Evolutionary conservation across 352 stramenopile species (phyloP).

Genomic region (Phytophthora cactorum): DNA sequence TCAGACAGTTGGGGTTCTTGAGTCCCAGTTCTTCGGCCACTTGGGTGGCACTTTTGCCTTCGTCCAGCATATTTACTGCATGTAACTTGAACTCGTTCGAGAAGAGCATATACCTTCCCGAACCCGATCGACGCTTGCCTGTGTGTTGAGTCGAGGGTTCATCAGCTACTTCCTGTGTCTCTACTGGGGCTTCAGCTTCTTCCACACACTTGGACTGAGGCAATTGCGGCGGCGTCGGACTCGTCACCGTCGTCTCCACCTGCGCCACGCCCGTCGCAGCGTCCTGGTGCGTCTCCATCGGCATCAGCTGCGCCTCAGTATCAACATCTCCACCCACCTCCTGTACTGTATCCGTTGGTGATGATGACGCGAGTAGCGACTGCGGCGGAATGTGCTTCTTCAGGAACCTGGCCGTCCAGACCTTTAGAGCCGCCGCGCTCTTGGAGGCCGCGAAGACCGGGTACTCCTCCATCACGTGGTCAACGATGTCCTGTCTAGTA

Average conservation of each 20-base stretch:
- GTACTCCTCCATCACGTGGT: conserved; percentile 58
- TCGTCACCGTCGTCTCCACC: conserved; percentile 1
- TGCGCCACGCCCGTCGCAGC: neutral
- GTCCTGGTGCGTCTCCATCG: conserved; percentile 10
- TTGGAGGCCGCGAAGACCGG: conserved; percentile 65
- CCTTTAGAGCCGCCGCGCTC: conserved; percentile 58
- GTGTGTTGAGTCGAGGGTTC: conserved; percentile 28
- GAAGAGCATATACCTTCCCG: conserved; percentile 70
- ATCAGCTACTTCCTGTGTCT: neutral
- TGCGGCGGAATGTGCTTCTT: conserved; percentile 59
- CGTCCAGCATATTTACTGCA: conserved; percentile 67
- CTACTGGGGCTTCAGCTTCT: neutral
- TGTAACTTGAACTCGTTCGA: conserved; percentile 87
- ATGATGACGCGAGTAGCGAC: conserved; percentile 1
- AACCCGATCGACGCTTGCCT: conserved; percentile 51
- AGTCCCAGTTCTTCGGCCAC: conserved; percentile 70
- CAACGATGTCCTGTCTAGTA: conserved; percentile 69
- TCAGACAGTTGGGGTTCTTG: conserved; percentile 73
- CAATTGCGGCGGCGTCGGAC: conserved; percentile 12
- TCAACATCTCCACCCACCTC: neutral
- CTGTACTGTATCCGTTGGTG: neutral
- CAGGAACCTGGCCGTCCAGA: conserved; percentile 70
- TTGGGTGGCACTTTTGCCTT: conserved; percentile 66
- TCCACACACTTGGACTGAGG: conserved; percentile 11
- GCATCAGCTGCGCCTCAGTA: conserved; percentile 3